Evolutionary conservation across 306 rosid species (phyloP).

Genomic region (Myrica gale): DNA sequence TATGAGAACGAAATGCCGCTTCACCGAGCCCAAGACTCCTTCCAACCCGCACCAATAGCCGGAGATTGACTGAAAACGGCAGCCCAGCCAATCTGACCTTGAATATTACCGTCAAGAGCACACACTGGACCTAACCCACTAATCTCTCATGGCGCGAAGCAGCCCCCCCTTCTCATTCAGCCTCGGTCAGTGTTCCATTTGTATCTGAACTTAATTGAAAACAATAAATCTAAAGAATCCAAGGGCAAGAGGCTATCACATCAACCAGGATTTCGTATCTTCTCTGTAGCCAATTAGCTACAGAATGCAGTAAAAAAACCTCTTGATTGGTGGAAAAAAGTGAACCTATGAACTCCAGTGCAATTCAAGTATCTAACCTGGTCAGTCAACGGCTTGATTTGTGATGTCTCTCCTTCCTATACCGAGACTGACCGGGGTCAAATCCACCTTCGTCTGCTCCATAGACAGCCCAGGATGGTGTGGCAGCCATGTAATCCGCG

Average conservation of each 20-base stretch:
- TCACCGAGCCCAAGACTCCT: too few species aligned
- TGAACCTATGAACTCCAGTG: slow-evolving; percentile 26
- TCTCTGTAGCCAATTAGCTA: slow-evolving; percentile 29
- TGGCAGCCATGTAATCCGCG: slow-evolving; percentile 74
- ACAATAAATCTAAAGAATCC: background rate
- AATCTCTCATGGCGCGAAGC: too few species aligned
- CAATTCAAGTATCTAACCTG: slow-evolving; percentile 40
- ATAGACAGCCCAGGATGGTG: slow-evolving; percentile 93
- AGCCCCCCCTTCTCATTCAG: too few species aligned
- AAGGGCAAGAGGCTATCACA: background rate
- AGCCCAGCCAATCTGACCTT: too few species aligned
- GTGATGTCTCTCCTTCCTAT: slow-evolving; percentile 86
- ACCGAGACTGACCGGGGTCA: slow-evolving; percentile 80
- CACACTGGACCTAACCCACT: too few species aligned
- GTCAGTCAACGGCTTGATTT: slow-evolving; percentile 49
- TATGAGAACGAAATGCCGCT: too few species aligned
- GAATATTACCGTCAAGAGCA: too few species aligned
- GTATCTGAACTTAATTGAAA: background rate
- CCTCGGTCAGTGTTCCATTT: too few species aligned
- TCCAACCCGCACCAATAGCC: too few species aligned
- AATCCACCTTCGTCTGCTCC: slow-evolving; percentile 94
- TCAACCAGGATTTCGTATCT: background rate
- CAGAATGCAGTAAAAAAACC: slow-evolving; percentile 26
- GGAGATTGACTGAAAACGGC: too few species aligned
- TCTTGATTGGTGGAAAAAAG: slow-evolving; percentile 22